Evolutionary conservation across 306 rosid genomes (phyloP).

Genomic region (Corylus heterophylla): DNA sequence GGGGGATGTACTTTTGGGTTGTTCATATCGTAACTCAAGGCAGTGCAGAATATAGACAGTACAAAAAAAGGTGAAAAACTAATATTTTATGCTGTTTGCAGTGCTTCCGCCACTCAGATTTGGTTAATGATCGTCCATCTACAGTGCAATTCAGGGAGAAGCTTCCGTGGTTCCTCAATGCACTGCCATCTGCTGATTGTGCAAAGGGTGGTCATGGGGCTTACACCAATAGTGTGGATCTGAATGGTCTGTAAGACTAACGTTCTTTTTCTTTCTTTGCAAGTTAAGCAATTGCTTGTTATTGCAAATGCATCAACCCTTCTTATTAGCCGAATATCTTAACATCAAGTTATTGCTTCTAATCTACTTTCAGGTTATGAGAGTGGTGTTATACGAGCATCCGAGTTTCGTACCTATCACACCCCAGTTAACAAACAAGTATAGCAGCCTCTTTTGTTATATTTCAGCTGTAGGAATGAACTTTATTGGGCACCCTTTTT

Average conservation of each 20-base stretch:
- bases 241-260: constrained; percentile 58
- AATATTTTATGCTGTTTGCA: constrained; percentile 46
- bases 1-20: background rate
- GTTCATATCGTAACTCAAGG: constrained; percentile 16
- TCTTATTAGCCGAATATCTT: background rate
- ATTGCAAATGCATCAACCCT: background rate
- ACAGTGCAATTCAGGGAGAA: constrained; percentile 85
- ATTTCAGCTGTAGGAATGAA: constrained; percentile 22
- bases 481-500: constrained; percentile 1
- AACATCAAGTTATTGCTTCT: constrained; percentile 24
- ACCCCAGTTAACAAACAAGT: constrained; percentile 90
- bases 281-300: background rate
- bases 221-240: constrained; percentile 91
- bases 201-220: constrained; percentile 99
- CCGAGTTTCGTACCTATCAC: constrained; percentile 96
- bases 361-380: constrained; percentile 64
- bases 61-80: constrained; percentile 25
- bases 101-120: constrained; percentile 95
- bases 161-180: constrained; percentile 99
- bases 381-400: constrained; percentile 76
- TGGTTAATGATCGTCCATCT: constrained; percentile 89
- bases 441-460: constrained; percentile 31
- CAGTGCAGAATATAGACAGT: background rate
- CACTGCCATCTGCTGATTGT: constrained; percentile 97
- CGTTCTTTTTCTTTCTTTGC: background rate